Percentiles rank a stretch among this genome's conserved stretches.
Evolutionary conservation across 164 flowering plant species (phyloP).

Genomic region (Aristolochia contorta): DNA sequence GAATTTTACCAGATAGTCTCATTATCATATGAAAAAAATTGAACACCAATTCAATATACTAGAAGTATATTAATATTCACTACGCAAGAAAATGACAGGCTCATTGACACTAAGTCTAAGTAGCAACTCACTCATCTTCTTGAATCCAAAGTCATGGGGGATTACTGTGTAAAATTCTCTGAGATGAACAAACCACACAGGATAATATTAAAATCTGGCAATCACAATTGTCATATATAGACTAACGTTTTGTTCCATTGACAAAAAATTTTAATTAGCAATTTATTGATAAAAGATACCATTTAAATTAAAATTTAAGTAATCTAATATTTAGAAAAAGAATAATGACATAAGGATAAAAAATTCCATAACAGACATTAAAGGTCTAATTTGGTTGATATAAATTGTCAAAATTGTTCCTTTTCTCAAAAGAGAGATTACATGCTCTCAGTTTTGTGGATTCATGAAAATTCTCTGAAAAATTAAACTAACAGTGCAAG

Average conservation of each 20-base stretch:
- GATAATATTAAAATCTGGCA: not conserved
- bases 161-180: conserved; percentile 90
- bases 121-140: conserved; percentile 65
- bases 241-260: not conserved
- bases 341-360: too few species aligned
- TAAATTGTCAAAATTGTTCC: too few species aligned
- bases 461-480: too few species aligned
- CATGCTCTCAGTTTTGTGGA: too few species aligned
- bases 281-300: too few species aligned
- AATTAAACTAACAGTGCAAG: too few species aligned
- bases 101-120: not conserved
- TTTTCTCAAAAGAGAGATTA: too few species aligned
- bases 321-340: too few species aligned
- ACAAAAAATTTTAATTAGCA: not conserved
- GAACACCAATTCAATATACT: not conserved
- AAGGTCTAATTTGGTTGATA: not conserved
- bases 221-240: not conserved
- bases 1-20: too few species aligned
- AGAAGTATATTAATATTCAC: conserved; percentile 2
- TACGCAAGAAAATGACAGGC: not conserved
- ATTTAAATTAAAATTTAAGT: too few species aligned
- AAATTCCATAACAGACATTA: too few species aligned
- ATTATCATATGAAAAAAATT: too few species aligned
- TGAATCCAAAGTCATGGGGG: conserved; percentile 93
- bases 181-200: conserved; percentile 16